Conservation (phyloP, 805 yeast species). For the Hanseniaspora taiwanica region DNA sequence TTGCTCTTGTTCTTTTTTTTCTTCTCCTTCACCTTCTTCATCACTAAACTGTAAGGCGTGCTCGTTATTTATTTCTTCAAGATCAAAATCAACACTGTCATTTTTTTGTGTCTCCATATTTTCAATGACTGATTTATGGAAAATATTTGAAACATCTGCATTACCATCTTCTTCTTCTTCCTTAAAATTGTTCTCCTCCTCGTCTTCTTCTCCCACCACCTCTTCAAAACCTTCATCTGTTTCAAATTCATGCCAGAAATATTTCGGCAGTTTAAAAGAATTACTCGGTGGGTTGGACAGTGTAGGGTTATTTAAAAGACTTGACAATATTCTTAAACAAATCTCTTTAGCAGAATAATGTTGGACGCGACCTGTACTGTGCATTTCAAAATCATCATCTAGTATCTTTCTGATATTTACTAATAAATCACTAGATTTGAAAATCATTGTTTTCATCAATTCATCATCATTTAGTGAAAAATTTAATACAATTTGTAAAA, state of each 20-base stretch:
- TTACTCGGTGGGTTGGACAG: no score
- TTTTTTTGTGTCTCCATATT: neutral
- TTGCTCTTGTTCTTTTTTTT: no score
- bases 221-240: neutral
- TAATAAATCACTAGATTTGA: conserved; percentile 20
- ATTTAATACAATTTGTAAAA: conserved; percentile 22
- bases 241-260: no score
- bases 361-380: no score
- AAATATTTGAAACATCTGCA: neutral
- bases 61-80: no score
- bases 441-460: conserved; percentile 19
- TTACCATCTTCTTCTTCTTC: neutral
- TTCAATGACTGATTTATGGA: no score
- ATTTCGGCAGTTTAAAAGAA: no score
- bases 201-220: neutral
- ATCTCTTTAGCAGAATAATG: neutral
- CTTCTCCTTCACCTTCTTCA: no score
- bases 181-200: no score
- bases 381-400: neutral
- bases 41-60: no score
- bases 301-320: neutral
- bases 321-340: neutral
- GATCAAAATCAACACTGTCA: no score
- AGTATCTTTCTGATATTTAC: conserved; percentile 15
- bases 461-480: conserved; percentile 22